Evolutionary conservation across 2,329 filamentous ascomycete species (phyloP).

Genomic region (Coniochaeta pulveracea): DNA sequence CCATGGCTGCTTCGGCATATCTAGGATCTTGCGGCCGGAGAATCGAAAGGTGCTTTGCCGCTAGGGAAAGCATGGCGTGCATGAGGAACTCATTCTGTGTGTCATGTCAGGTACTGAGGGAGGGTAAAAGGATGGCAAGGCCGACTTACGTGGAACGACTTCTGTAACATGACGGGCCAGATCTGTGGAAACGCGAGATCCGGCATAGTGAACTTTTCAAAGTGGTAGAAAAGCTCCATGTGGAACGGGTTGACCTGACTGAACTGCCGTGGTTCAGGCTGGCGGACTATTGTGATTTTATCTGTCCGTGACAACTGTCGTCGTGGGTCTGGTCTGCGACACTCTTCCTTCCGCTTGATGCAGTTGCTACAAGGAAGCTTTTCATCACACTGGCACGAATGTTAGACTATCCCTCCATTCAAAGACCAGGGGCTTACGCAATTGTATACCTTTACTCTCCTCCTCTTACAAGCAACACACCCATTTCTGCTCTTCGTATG

Average conservation of each 20-base stretch:
- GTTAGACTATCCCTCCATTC: background rate
- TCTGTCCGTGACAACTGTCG: too few species aligned
- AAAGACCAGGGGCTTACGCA: background rate
- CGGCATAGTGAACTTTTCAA: constrained; percentile 12
- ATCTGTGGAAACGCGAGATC: constrained; percentile 16
- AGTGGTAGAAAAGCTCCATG: constrained; percentile 20
- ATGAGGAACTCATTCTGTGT: constrained; percentile 17
- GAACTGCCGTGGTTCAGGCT: constrained; percentile 4
- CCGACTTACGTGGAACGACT: constrained; percentile 15
- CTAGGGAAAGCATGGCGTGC: constrained; percentile 12
- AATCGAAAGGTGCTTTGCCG: constrained; percentile 12
- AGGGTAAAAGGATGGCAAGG: background rate
- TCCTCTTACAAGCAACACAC: constrained; percentile 1
- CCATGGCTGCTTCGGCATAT: constrained; percentile 9
- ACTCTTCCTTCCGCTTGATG: constrained; percentile 13
- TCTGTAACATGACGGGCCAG: constrained; percentile 16
- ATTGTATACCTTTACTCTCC: constrained; percentile 2
- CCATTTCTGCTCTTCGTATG: constrained; percentile 1
- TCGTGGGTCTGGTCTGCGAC: constrained; percentile 7
- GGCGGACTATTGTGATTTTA: constrained; percentile 4
- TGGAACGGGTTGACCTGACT: constrained; percentile 17
- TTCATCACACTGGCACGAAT: constrained; percentile 14
- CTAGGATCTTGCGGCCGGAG: constrained; percentile 6
- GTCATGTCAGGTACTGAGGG: too few species aligned
- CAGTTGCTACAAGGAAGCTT: constrained; percentile 16